A percentile compares a stretch with the other conserved stretches of the same genome.
Evolutionary conservation across 75 land plant genomes (phyloP).

Genomic region (Pinus albicaulis): DNA sequence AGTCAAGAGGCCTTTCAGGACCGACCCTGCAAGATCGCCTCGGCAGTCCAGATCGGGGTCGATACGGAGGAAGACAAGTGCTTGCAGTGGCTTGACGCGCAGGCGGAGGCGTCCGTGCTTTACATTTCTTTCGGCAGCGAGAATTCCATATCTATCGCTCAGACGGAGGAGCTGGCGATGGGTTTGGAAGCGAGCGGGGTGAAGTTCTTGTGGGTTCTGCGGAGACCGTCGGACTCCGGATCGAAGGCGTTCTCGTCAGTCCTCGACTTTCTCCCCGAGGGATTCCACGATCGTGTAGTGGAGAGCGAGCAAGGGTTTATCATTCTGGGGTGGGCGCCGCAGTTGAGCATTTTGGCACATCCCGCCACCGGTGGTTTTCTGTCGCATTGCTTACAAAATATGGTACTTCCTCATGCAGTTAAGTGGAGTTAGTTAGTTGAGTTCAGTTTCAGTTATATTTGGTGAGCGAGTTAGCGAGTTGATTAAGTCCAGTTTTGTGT

Average conservation of each 20-base stretch:
- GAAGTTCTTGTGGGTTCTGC: conserved; percentile 29
- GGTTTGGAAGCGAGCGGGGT: conserved; percentile 25
- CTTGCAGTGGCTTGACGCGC: conserved; percentile 20
- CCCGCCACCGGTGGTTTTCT: conserved; percentile 15
- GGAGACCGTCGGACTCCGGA: background rate
- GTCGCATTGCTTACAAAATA: conserved; percentile 10
- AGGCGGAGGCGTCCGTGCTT: conserved; percentile 14
- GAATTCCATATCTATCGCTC: conserved; percentile 10
- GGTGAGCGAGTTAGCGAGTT: too few species aligned
- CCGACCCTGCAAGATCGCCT: background rate
- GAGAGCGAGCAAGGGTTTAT: background rate
- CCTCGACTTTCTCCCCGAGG: conserved; percentile 2
- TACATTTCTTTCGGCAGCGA: conserved; percentile 41
- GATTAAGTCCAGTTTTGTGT: too few species aligned
- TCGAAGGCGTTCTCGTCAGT: background rate
- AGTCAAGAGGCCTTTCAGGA: conserved; percentile 4
- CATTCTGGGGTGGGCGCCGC: conserved; percentile 16
- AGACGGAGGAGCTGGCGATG: conserved; percentile 18
- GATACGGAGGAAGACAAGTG: background rate
- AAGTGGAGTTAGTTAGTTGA: too few species aligned
- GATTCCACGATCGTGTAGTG: background rate
- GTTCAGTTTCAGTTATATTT: too few species aligned
- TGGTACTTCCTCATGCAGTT: too few species aligned
- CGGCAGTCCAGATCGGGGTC: background rate
- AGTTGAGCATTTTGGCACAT: conserved; percentile 7